Conservation (phyloP, 495 filamentous ascomycete genomes). For the Penicillium ucsense region DNA sequence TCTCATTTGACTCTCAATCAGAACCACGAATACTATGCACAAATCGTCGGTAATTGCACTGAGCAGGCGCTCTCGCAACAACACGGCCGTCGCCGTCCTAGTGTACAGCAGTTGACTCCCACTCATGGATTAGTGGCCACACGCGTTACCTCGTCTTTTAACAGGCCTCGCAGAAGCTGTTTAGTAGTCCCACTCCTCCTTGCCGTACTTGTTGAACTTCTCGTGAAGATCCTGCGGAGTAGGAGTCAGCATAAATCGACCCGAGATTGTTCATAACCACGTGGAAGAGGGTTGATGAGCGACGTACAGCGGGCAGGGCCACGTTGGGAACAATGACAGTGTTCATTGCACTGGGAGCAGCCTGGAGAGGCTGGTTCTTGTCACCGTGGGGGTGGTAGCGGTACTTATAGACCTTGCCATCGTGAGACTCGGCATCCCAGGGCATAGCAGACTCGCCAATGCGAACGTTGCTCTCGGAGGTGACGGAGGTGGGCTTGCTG, state of each 20-base stretch:
- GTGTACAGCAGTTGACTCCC: conserved; percentile 58
- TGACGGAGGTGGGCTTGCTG: conserved; percentile 74
- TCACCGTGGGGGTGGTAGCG: conserved; percentile 90
- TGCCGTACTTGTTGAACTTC: conserved; percentile 97
- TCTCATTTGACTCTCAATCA: conserved; percentile 28
- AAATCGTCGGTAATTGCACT: conserved; percentile 21
- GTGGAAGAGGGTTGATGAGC: background rate
- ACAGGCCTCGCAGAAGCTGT: conserved; percentile 7
- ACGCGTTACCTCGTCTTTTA: conserved; percentile 10
- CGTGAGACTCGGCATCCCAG: conserved; percentile 61
- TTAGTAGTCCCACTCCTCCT: conserved; percentile 58
- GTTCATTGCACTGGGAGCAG: conserved; percentile 91
- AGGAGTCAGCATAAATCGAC: too few relatives aligned
- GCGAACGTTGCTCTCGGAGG: conserved; percentile 68
- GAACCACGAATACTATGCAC: conserved; percentile 31
- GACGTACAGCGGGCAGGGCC: conserved; percentile 74
- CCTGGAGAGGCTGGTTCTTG: conserved; percentile 60
- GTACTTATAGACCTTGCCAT: conserved; percentile 62
- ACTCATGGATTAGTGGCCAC: conserved; percentile 26
- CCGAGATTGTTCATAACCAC: too few relatives aligned
- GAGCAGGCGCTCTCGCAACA: conserved; percentile 11
- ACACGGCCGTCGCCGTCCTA: conserved; percentile 36
- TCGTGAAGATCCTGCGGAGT: conserved; percentile 68
- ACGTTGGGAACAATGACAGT: conserved; percentile 88
- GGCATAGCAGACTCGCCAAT: conserved; percentile 72